Base-by-base conservation (phyloP, 106 monocot genomes). In the Allium fistulosum region DNA sequence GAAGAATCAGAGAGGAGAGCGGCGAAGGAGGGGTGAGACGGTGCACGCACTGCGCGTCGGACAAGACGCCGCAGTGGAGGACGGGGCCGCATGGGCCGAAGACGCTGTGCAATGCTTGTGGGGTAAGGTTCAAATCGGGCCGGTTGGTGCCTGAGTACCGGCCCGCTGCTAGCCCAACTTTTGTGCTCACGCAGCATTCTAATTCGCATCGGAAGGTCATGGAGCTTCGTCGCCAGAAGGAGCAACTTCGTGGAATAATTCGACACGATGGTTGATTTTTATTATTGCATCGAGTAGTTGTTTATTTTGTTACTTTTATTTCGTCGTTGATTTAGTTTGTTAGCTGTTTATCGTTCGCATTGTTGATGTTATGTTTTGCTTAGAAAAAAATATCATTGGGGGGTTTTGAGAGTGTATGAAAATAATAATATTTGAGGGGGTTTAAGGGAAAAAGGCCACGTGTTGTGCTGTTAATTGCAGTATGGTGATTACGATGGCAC, bases 1-100 rank as follows among this genome's bases (percentile, higher is more conserved):
- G 65, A n/a, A 28, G 71, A 46, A 58, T 51, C 57, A 68, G 80
- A 22, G 60, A 47, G 62, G 72, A 68, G 48, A 74, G 51, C 4
- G 57, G 61, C 4, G 10, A 18, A 52, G 66, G 51, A 4, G 66
- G 66, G 12, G 66, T 2, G 18, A 49, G 66, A 6, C 17, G 66
- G 6, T 66, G 66, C 66, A 66, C 66, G 13, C 66, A 66, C 51
- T 66, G 66, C 51, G 66, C 66, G 12, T 66, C 66, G 51, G 66
- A 66, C 51, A 66, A 52, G 51, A 66, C 66, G 10, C 66, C 66
- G 52, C 66, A 66, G 66, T 66, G 66, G 52, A 22, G 66, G 26
- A 52, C 66, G 66, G 66, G 66, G 16, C 52, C 66, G 9, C 51
- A 22, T 11, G 66, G 66, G 22, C 52, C 66, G 22, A 66, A 66